Evolutionary conservation across 2,329 filamentous ascomycete genomes (phyloP), one percentile per base, ranked within the genome.

Genomic region (Microcera coccophila): DNA sequence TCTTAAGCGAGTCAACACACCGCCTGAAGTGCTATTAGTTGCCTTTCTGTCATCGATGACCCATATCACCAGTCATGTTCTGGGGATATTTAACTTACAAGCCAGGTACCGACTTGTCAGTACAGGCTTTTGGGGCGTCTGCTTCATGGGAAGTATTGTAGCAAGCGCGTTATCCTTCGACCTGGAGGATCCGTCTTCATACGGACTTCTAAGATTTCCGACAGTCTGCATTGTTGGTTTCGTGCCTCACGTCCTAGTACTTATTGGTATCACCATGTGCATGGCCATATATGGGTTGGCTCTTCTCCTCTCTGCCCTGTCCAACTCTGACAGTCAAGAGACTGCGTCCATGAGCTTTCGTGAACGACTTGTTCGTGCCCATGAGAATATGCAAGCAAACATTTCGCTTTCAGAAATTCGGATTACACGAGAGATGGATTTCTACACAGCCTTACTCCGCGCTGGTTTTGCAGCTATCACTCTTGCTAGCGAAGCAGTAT

Each of bases 181-280:
- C 5, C 58, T 81, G 14, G 78, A 84, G 22, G 79, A 87, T 46
- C 64, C 81, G 4, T 62, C 69, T 0, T 70, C 70, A 17, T 78
- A 82, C 58, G 85, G 87, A 4, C 73, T 95, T 10, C 73, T 96
- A 32, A 80, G 88, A 47, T 96, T 95, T 52, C 93, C 93, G 3
- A 96, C 90, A 0, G 90, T 97, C 31, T 96, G 88, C 58, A 90
- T 97, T 45, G 85, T 97, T 21, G 89, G 91, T 1, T 96, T 97
- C 62, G 85, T 97, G 26, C 93, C 93, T 1, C 91, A 97, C 63
- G 75, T 97, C n/a, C 71, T 95, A 18, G 87, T 97, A 11, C 67
- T 97, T 2, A 57, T 78, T 7, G 93, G 91, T 1, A 95, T 96
- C 36, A 45, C 80, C 4, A 69, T 84, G 14, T 97, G 93, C 61